A percentile compares a stretch with the other conserved stretches of the same genome.
These are phyloP conservation scores for Wickerhamiella alocasiicola DNA, from an alignment of 805 yeast species.

Conservation along the genomic window DNA sequence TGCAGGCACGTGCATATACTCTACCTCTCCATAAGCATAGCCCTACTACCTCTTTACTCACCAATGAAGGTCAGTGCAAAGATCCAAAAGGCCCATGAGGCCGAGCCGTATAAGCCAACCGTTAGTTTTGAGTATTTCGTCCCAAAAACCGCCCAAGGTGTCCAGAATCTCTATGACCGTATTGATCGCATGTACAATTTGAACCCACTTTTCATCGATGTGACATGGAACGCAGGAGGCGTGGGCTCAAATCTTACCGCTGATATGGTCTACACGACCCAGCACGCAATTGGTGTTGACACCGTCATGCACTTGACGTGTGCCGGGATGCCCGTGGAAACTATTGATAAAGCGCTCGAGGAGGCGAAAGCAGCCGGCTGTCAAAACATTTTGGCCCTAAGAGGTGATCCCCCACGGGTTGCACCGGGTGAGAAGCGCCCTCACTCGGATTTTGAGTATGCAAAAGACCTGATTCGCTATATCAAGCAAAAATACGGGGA, in stretches of 20 bases:
- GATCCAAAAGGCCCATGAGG: conserved; percentile 31
- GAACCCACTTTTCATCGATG: conserved; percentile 83
- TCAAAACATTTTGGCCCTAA: conserved; percentile 81
- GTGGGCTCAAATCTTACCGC: conserved; percentile 69
- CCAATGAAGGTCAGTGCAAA: conserved; percentile 38
- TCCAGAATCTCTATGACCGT: conserved; percentile 87
- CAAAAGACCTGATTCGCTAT: conserved; percentile 71
- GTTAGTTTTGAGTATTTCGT: conserved; percentile 95
- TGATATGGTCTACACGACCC: conserved; percentile 85
- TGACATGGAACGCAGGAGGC: conserved; percentile 99
- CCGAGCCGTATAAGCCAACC: conserved; percentile 37
- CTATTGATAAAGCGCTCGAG: conserved; percentile 73
- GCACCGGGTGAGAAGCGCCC: conserved; percentile 24
- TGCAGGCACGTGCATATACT: no score
- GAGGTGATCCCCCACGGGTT: conserved; percentile 89
- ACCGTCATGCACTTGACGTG: conserved; percentile 98
- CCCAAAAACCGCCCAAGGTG: conserved; percentile 95
- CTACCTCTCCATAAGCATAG: no score
- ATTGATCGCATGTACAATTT: conserved; percentile 95
- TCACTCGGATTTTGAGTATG: conserved; percentile 50
- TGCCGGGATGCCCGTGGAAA: conserved; percentile 75
- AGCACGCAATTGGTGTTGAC: conserved; percentile 79
- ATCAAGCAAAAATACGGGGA: conserved; percentile 70
- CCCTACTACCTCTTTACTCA: no score
- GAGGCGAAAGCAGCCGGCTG: conserved; percentile 87